Evolutionary conservation across 2,329 filamentous ascomycete species (phyloP).

Genomic region (Thermothelomyces thermophilus): DNA sequence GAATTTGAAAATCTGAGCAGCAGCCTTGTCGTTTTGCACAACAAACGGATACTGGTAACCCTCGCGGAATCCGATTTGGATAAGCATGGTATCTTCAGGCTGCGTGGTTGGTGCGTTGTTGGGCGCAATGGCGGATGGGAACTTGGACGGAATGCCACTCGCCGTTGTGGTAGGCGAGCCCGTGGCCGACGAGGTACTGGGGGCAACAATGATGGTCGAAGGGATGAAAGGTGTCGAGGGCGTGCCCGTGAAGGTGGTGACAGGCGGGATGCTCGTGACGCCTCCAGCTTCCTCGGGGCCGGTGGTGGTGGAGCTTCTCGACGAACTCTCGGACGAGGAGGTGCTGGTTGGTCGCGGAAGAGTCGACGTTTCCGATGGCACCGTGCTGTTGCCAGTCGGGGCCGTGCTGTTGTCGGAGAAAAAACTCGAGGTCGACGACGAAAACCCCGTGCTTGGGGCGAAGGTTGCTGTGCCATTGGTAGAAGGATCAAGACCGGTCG

Average conservation of each 20-base stretch:
- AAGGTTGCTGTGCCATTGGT: slow-evolving; percentile 5
- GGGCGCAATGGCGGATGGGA: slow-evolving; percentile 72
- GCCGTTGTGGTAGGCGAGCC: slow-evolving; percentile 25
- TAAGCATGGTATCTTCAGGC: slow-evolving; percentile 60
- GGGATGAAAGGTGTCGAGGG: slow-evolving; percentile 48
- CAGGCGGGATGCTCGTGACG: slow-evolving; percentile 16
- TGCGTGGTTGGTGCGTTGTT: slow-evolving; percentile 45
- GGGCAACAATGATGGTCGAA: slow-evolving; percentile 54
- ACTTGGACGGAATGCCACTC: slow-evolving; percentile 49
- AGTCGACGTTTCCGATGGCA: slow-evolving; percentile 1
- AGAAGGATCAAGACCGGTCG: neutral
- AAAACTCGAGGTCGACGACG: neutral
- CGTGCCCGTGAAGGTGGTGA: slow-evolving; percentile 23
- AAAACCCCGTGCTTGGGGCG: neutral
- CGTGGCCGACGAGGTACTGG: slow-evolving; percentile 35
- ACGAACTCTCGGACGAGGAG: neutral
- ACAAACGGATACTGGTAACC: slow-evolving; percentile 82
- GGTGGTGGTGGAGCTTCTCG: neutral
- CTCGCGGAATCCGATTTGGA: slow-evolving; percentile 80
- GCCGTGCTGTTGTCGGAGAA: neutral
- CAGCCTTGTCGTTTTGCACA: slow-evolving; percentile 61
- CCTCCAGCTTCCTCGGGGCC: neutral
- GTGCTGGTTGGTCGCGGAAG: neutral
- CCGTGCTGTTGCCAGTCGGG: slow-evolving; percentile 6
- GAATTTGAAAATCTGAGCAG: slow-evolving; percentile 76